These are phyloP conservation scores for Fusarium piperis DNA, from an alignment of 2,329 filamentous ascomycete species.

Conservation along the genomic window DNA sequence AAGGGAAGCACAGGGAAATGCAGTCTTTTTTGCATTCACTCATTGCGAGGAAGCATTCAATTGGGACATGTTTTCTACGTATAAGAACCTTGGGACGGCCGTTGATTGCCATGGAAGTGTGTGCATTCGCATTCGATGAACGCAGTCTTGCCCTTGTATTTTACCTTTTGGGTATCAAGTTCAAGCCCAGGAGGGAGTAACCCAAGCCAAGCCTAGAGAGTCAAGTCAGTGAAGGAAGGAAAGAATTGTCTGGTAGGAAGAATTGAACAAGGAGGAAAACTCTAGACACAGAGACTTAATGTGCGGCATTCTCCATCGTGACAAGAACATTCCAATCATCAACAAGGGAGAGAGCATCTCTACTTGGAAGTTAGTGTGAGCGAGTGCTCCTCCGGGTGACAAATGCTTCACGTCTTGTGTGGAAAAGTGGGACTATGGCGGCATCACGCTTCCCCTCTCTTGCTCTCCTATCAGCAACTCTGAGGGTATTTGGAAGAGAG, in stretches of 20 bases:
- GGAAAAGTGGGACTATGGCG: constrained; percentile 40
- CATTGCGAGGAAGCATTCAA: constrained; percentile 7
- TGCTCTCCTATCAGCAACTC: background rate
- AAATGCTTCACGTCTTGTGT: constrained; percentile 25
- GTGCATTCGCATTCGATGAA: background rate
- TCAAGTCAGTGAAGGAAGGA: background rate
- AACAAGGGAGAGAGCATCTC: constrained; percentile 11
- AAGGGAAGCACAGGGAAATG: constrained; percentile 31
- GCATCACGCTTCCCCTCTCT: constrained; percentile 34
- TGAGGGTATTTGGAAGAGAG: background rate
- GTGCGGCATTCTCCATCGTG: constrained; percentile 7
- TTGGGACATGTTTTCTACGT: constrained; percentile 3
- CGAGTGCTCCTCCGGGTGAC: constrained; percentile 3
- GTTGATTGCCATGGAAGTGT: background rate
- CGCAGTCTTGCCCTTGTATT: background rate
- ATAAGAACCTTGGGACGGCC: background rate
- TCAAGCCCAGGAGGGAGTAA: background rate
- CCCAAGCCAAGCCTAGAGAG: background rate
- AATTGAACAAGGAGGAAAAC: constrained; percentile 13
- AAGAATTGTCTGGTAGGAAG: background rate
- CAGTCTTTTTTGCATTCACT: constrained; percentile 33
- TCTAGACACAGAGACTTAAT: background rate
- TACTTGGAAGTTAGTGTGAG: background rate
- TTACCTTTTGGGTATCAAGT: background rate
- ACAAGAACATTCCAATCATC: constrained; percentile 25